These are phyloP conservation scores for Bacidia gigantensis DNA, from an alignment of 495 filamentous ascomycete species.

Conservation along the genomic window DNA sequence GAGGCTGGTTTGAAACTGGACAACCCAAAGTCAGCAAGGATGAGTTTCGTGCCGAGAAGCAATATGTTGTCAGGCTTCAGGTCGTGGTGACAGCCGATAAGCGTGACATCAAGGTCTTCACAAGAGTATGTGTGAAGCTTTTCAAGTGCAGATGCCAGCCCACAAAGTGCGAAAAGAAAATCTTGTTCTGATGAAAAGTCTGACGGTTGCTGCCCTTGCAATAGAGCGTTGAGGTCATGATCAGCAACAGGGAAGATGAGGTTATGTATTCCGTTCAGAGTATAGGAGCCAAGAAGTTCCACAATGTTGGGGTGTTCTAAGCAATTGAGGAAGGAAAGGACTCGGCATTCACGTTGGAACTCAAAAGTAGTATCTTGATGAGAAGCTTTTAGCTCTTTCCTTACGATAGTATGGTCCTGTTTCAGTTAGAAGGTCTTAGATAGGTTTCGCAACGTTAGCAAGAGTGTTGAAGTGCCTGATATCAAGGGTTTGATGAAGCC, in stretches of 20 bases:
- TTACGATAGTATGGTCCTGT: not conserved
- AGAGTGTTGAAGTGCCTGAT: too few species aligned
- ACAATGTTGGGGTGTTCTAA: conserved; percentile 12
- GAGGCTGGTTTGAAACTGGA: conserved; percentile 3
- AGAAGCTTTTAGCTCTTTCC: not conserved
- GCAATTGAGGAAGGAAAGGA: not conserved
- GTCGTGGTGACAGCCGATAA: conserved; percentile 19
- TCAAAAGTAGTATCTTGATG: not conserved
- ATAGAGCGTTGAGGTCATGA: conserved; percentile 4
- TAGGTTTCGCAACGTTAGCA: not conserved
- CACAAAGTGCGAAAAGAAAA: conserved; percentile 1
- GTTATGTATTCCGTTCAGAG: conserved; percentile 8
- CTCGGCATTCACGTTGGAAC: not conserved
- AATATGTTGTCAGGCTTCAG: conserved; percentile 16
- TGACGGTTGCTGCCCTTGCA: not conserved
- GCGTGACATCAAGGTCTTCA: conserved; percentile 2
- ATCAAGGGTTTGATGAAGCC: too few species aligned
- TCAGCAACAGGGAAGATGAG: conserved; percentile 13
- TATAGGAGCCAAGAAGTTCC: conserved; percentile 12
- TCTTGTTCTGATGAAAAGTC: not conserved
- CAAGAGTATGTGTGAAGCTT: conserved; percentile 3
- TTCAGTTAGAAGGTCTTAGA: not conserved
- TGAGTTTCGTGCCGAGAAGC: conserved; percentile 3
- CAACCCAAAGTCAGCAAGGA: conserved; percentile 16
- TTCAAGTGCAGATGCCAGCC: not conserved